Percentiles rank a stretch among this genome's conserved stretches.
Conservation (phyloP, 345 rosid genomes). For the Mangifera indica region DNA sequence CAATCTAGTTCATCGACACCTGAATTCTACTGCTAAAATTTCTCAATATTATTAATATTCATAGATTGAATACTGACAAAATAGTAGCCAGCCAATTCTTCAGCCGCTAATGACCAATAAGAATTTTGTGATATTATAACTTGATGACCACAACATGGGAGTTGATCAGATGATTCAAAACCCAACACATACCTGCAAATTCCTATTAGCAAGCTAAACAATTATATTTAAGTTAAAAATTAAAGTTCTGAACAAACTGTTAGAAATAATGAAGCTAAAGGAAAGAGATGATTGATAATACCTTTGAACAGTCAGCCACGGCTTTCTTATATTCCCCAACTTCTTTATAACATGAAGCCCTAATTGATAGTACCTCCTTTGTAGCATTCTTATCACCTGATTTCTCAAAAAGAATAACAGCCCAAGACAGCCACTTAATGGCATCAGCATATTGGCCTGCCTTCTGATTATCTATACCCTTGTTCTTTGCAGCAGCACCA, state of each 20-base stretch:
- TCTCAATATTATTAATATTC: too few species aligned
- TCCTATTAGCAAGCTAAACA: background rate
- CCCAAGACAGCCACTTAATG: conserved; percentile 98
- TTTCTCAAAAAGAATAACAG: conserved; percentile 79
- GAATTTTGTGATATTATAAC: background rate
- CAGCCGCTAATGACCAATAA: background rate
- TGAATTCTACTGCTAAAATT: background rate
- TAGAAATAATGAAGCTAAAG: background rate
- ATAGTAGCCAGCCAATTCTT: background rate
- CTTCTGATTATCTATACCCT: conserved; percentile 83
- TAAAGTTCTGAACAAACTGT: background rate
- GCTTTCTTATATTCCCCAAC: conserved; percentile 99
- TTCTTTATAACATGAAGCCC: conserved; percentile 99
- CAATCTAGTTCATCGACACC: background rate
- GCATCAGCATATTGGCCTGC: conserved; percentile 97
- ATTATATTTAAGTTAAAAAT: background rate
- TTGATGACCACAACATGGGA: background rate
- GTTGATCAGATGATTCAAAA: background rate
- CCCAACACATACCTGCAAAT: background rate
- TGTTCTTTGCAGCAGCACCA: conserved; percentile 71
- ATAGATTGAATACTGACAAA: background rate
- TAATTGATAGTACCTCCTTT: conserved; percentile 64
- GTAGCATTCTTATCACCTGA: conserved; percentile 54
- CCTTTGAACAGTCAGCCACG: conserved; percentile 93
- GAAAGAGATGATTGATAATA: conserved; percentile 26